A percentile compares a stretch with the other conserved stretches of the same genome.
Conservation (phyloP, 2,329 filamentous ascomycete species). For the Apiospora saccharicola region DNA sequence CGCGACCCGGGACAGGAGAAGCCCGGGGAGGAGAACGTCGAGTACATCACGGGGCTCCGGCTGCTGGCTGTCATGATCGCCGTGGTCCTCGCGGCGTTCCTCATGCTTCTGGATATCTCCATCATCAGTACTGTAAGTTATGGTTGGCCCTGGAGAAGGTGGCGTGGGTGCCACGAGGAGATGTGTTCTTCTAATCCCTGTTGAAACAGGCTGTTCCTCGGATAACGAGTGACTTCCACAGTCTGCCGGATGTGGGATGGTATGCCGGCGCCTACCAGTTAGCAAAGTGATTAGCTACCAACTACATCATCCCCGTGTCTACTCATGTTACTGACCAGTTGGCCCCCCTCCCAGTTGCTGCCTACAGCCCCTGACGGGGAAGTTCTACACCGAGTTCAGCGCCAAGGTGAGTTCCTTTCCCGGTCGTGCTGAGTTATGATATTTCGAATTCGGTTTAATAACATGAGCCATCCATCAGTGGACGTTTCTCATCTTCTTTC, state of each 20-base stretch:
- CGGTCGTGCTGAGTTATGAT: too few relatives aligned
- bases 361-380: conserved; percentile 37
- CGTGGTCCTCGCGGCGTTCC: conserved; percentile 52
- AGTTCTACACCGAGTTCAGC: conserved; percentile 52
- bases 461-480: conserved; percentile 35
- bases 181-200: not conserved
- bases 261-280: conserved; percentile 30
- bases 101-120: conserved; percentile 59
- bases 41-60: conserved; percentile 39
- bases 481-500: conserved; percentile 48
- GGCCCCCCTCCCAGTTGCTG: conserved; percentile 19
- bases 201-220: conserved; percentile 28
- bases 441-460: too few relatives aligned
- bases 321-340: not conserved
- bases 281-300: conserved; percentile 20
- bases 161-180: not conserved
- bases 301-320: not conserved
- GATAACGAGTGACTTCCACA: conserved; percentile 31
- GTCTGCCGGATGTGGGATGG: conserved; percentile 31
- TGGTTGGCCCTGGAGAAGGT: conserved; percentile 21
- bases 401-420: too few relatives aligned
- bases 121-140: conserved; percentile 57
- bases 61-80: conserved; percentile 38
- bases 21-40: conserved; percentile 30
- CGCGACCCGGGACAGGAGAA: conserved; percentile 25